A percentile compares a stretch with the other conserved stretches of the same genome.
Evolutionary conservation across 768 basidiomycete genomes (phyloP).

Genomic region (Boletus fagicola): DNA sequence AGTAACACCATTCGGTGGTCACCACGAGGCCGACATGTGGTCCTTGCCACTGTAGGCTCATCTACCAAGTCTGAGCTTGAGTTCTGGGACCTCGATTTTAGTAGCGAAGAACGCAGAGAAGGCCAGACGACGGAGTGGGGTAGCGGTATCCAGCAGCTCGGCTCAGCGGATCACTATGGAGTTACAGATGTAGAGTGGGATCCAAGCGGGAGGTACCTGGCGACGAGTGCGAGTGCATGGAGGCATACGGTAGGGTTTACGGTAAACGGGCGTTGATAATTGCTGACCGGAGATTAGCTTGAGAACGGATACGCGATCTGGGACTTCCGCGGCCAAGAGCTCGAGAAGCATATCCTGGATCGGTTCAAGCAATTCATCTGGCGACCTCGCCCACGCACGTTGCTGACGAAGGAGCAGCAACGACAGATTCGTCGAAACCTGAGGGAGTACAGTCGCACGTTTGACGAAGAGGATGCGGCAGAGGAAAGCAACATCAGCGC

Average conservation of each 20-base stretch:
- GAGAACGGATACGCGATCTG: constrained; percentile 96
- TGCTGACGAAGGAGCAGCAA: constrained; percentile 87
- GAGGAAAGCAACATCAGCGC: constrained; percentile 95
- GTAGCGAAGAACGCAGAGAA: constrained; percentile 52
- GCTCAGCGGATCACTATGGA: constrained; percentile 91
- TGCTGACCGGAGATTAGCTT: constrained; percentile 50
- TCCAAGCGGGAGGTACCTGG: constrained; percentile 89
- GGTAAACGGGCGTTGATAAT: background rate
- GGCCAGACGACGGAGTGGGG: constrained; percentile 70
- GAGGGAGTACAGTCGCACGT: constrained; percentile 84
- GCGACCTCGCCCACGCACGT: constrained; percentile 90
- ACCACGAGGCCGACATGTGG: constrained; percentile 92
- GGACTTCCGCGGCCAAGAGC: constrained; percentile 97
- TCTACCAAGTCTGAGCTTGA: constrained; percentile 95
- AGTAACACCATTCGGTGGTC: constrained; percentile 97
- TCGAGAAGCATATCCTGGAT: constrained; percentile 85
- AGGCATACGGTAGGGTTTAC: constrained; percentile 72
- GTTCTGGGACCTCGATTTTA: constrained; percentile 98
- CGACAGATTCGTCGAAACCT: constrained; percentile 83
- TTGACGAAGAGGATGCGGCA: constrained; percentile 96
- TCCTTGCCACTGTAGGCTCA: constrained; percentile 93
- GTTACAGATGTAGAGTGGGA: constrained; percentile 99
- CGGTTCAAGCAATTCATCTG: constrained; percentile 99
- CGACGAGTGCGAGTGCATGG: constrained; percentile 94
- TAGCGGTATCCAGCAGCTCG: constrained; percentile 79